These are phyloP conservation scores for Ambrosia artemisiifolia DNA, from an alignment of 129 eudicot genomes.

Conservation along the genomic window DNA sequence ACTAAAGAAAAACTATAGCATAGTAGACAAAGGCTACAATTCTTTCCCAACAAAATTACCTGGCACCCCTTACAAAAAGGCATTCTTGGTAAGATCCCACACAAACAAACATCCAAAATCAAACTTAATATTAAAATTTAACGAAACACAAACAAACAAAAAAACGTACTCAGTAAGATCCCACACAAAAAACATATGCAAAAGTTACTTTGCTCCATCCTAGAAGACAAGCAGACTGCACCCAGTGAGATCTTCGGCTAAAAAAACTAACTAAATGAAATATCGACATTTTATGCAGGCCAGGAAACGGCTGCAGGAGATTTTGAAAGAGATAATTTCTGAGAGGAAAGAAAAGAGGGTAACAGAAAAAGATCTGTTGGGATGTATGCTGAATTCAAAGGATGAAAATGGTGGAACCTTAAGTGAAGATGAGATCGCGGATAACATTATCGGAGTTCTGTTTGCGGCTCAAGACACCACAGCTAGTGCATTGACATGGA, in stretches of 20 bases:
- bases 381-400: conserved; percentile 42
- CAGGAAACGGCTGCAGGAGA: conserved; percentile 42
- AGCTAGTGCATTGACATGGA: conserved; percentile 62
- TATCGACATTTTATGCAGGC: conserved; percentile 29
- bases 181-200: no score
- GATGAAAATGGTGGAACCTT: conserved; percentile 38
- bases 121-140: conserved; percentile 1
- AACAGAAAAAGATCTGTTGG: conserved; percentile 37
- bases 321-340: conserved; percentile 34
- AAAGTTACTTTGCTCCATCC: no score
- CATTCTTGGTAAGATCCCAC: conserved; percentile 50
- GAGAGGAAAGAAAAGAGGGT: conserved; percentile 45
- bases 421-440: conserved; percentile 50
- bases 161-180: no score
- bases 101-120: not conserved
- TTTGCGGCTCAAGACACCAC: conserved; percentile 68
- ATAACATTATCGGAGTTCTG: conserved; percentile 58
- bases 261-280: no score
- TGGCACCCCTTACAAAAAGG: conserved; percentile 53
- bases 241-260: no score
- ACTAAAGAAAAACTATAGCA: conserved; percentile 49
- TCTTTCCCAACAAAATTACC: conserved; percentile 56
- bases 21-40: conserved; percentile 54
- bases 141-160: no score
- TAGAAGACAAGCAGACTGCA: no score